phyloP scores from a whole-genome alignment of 495 filamentous ascomycete species.

The Amorphotheca resinae region DNA sequence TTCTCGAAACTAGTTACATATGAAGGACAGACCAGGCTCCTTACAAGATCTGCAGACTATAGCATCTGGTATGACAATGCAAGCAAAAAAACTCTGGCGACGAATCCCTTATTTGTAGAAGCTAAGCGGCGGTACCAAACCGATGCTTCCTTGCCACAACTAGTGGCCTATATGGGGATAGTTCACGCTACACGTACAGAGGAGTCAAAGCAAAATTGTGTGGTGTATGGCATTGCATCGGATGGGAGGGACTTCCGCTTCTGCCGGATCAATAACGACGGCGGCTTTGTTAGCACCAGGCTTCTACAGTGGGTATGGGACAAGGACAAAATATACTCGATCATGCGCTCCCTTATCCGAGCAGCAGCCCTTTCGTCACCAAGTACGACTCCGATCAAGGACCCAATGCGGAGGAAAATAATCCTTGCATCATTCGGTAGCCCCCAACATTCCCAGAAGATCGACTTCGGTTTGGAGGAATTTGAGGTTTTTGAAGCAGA shows the following conservation, averaged over 20 bases:
- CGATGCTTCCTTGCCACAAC: conserved; percentile 4
- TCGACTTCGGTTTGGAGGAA: neutral
- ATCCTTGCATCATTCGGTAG: conserved; percentile 1
- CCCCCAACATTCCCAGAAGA: conserved; percentile 1
- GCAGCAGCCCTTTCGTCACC: conserved; percentile 11
- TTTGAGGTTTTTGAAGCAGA: neutral
- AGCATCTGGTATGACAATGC: conserved; percentile 13
- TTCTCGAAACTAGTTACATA: conserved; percentile 5
- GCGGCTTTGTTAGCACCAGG: conserved; percentile 1
- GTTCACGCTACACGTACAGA: conserved; percentile 10
- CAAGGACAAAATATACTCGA: conserved; percentile 6
- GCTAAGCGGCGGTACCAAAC: conserved; percentile 3
- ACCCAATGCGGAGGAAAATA: conserved; percentile 5
- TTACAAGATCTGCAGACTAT: conserved; percentile 9
- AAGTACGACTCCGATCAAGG: conserved; percentile 7
- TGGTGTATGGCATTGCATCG: conserved; percentile 9
- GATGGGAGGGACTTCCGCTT: conserved; percentile 10
- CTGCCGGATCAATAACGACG: conserved; percentile 12
- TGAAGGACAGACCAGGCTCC: conserved; percentile 6
- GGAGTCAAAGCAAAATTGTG: conserved; percentile 3
- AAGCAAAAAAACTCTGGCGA: conserved; percentile 4
- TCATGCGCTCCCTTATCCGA: conserved; percentile 7
- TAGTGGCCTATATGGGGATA: conserved; percentile 10
- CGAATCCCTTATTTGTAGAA: conserved; percentile 9
- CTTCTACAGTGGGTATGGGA: conserved; percentile 7